Base-by-base conservation (phyloP, 2,329 filamentous ascomycete species). In the Herpomyces periplanetae region DNA sequence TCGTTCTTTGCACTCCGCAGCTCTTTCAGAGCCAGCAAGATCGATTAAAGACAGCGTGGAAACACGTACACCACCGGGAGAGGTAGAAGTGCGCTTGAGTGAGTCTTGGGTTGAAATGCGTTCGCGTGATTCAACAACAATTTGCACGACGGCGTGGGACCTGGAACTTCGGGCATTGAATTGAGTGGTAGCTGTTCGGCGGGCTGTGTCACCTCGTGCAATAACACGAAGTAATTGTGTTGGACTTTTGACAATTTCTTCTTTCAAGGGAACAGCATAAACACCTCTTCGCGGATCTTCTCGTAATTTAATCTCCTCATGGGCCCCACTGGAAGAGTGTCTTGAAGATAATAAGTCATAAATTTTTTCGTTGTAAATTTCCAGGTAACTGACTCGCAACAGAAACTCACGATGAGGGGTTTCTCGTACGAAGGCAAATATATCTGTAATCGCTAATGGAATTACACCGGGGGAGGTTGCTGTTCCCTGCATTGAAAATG, bases 401-500 rank as follows among this genome's bases (percentile, higher is more conserved):
- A 96, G 41, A 28, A 96, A 96, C 34, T 96, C 80, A 24, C 80
- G 54, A 13, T 71, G 68, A 0, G 80, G 80, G 1, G 80, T 91
- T 41, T 96, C 80, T 22, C 80, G 62, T 28, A 96, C 96, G 37
- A 88, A 96, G 0, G 80, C 91, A 38, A 96, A 96, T 20, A 96
- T 96, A 34, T 96, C 80, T 25, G 80, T 91, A 30, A 96, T 91
- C 15, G 80, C 80, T 15, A 91, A 47, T 4, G 80, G 80, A 21
- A 96, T 96, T 11, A 96, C 80, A 42, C 80, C 80, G 1, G 80
- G 80, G 15, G 71, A 85, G 2, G 66, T 68, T 17, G 73, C 71
- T 5, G 80, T 96, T 29, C 80, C 80, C 43, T 96, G 80, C 80
- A 96, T 96, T 15, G 75, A 91, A 37, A 91, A 96, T 1, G 80